Percentiles rank a stretch among this genome's conserved stretches.
These are phyloP conservation scores for Auricularia heimuer DNA, from an alignment of 768 basidiomycete species.

Conservation along the genomic window DNA sequence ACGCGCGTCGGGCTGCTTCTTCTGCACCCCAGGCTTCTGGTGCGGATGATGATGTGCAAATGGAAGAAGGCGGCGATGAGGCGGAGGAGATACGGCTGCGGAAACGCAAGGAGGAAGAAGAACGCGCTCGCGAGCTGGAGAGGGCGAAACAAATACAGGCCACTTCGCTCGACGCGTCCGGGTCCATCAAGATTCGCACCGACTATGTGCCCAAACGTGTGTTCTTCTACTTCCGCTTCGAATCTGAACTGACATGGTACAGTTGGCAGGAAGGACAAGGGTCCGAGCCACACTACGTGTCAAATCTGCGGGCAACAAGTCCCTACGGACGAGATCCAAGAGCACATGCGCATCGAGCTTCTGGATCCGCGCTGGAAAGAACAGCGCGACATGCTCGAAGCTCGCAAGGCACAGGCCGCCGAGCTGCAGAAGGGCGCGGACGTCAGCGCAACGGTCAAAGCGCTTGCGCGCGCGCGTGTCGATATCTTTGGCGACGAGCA, in stretches of 20 bases:
- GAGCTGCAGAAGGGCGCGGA: slow-evolving; percentile 87
- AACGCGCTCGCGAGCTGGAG: slow-evolving; percentile 58
- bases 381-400: slow-evolving; percentile 80
- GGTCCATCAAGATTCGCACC: slow-evolving; percentile 88
- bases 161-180: slow-evolving; percentile 58
- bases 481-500: slow-evolving; percentile 94
- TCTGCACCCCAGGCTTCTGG: slow-evolving; percentile 63
- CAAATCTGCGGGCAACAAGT: slow-evolving; percentile 94
- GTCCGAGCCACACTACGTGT: slow-evolving; percentile 63
- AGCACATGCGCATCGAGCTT: slow-evolving; percentile 97
- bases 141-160: slow-evolving; percentile 75
- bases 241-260: slow-evolving; percentile 6
- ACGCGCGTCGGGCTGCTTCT: slow-evolving; percentile 72
- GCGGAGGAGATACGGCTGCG: slow-evolving; percentile 49
- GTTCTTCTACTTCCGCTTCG: slow-evolving; percentile 20
- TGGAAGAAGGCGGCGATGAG: slow-evolving; percentile 83
- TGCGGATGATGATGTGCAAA: slow-evolving; percentile 51
- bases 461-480: slow-evolving; percentile 88
- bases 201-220: slow-evolving; percentile 91
- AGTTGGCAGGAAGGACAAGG: slow-evolving; percentile 65
- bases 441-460: slow-evolving; percentile 85
- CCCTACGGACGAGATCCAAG: slow-evolving; percentile 88
- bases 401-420: slow-evolving; percentile 80
- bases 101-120: slow-evolving; percentile 62
- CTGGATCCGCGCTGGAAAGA: slow-evolving; percentile 98